Conservation (phyloP, 331 rosid species). For the Pyrus hybrid region DNA sequence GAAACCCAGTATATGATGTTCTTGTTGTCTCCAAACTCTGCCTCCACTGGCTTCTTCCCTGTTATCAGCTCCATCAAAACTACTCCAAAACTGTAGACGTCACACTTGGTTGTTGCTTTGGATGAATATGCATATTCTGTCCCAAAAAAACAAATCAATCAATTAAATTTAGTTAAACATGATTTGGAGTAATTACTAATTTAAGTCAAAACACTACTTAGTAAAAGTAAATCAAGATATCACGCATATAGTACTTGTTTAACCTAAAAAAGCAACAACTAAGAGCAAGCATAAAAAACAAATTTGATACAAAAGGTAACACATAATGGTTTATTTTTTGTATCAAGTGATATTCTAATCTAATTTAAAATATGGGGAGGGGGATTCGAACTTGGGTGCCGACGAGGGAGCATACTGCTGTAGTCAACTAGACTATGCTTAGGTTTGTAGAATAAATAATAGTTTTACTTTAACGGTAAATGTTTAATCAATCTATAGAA, state of each 20-base stretch:
- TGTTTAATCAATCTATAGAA: neutral
- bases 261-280: neutral
- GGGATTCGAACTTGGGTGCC: too few relatives aligned
- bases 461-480: neutral
- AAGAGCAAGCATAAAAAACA: neutral
- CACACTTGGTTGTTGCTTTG: constrained; percentile 85
- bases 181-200: neutral
- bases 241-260: neutral
- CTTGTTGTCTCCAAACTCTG: constrained; percentile 86
- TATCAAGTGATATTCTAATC: too few relatives aligned
- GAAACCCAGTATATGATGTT: constrained; percentile 82
- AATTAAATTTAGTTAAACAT: neutral
- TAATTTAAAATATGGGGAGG: too few relatives aligned
- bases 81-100: constrained; percentile 92
- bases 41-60: constrained; percentile 81
- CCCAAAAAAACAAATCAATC: constrained; percentile 4
- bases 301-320: neutral
- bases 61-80: constrained; percentile 86
- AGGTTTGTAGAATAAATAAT: too few relatives aligned
- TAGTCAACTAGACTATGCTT: too few relatives aligned
- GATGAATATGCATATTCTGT: constrained; percentile 93
- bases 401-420: too few relatives aligned
- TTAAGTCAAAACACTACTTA: neutral
- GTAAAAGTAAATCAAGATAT: neutral
- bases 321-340: neutral